phyloP scores from a whole-genome alignment of 116 monocot genomes.

The Cymodocea nodosa region DNA sequence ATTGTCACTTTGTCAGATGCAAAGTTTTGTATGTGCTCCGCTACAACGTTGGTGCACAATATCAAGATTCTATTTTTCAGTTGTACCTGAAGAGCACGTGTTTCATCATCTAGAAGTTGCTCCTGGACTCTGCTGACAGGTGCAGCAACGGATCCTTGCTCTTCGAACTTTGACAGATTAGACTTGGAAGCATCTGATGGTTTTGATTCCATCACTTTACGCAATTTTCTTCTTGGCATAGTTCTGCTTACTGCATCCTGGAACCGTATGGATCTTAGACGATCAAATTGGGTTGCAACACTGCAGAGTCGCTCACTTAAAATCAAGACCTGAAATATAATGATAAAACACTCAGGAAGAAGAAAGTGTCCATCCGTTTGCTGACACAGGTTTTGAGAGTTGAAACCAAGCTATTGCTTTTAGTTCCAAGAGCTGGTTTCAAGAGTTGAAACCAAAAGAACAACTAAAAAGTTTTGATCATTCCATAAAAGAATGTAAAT shows the following conservation, averaged over 20 bases:
- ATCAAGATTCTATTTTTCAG: neutral
- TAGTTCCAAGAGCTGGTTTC: too few relatives aligned
- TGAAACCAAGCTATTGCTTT: neutral
- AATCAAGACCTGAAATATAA: conserved; percentile 61
- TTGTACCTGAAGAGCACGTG: conserved; percentile 69
- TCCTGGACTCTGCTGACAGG: conserved; percentile 40
- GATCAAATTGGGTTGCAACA: conserved; percentile 74
- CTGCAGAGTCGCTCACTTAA: conserved; percentile 72
- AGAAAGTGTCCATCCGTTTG: conserved; percentile 1
- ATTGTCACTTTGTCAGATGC: neutral
- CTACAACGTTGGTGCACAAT: too few relatives aligned
- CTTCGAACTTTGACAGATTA: conserved; percentile 16
- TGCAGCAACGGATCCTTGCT: conserved; percentile 19
- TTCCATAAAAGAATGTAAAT: too few relatives aligned
- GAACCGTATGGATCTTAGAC: conserved; percentile 76
- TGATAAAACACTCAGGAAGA: neutral
- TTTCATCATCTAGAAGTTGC: conserved; percentile 87
- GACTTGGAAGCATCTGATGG: conserved; percentile 26
- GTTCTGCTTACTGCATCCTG: conserved; percentile 74
- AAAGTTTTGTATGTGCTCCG: neutral
- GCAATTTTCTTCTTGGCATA: conserved; percentile 65
- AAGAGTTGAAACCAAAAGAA: too few relatives aligned
- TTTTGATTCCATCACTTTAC: conserved; percentile 20
- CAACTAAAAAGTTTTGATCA: too few relatives aligned
- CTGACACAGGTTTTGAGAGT: neutral